Evolutionary conservation across 2,329 filamentous ascomycete species (phyloP).

Genomic region (Huntiella decipiens): DNA sequence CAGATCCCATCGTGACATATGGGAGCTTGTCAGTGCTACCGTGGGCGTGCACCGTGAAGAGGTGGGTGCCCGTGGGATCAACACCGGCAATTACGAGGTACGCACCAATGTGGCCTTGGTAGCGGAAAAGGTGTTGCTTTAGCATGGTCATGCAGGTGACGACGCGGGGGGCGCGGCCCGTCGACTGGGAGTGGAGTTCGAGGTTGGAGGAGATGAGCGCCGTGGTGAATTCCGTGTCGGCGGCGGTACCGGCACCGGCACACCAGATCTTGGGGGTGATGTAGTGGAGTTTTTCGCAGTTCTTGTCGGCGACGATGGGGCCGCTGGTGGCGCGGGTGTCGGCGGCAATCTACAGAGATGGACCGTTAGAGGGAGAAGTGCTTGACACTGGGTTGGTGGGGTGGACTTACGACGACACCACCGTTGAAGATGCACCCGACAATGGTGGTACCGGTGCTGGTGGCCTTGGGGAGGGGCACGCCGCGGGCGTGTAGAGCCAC

Average conservation of each 20-base stretch:
- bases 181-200: constrained; percentile 90
- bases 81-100: constrained; percentile 95
- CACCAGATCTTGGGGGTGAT: constrained; percentile 99
- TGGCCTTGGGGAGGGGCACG: constrained; percentile 88
- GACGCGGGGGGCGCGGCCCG: constrained; percentile 87
- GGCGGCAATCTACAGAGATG: constrained; percentile 57
- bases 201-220: constrained; percentile 96
- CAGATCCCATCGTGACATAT: constrained; percentile 97
- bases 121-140: constrained; percentile 97
- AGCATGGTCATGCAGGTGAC: constrained; percentile 99
- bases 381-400: not conserved
- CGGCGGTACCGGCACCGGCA: constrained; percentile 89
- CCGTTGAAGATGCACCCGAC: constrained; percentile 94
- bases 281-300: constrained; percentile 99
- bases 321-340: constrained; percentile 95
- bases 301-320: constrained; percentile 99
- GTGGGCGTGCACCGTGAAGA: constrained; percentile 97
- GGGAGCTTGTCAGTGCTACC: constrained; percentile 96
- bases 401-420: constrained; percentile 63
- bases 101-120: constrained; percentile 94
- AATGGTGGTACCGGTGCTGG: constrained; percentile 96
- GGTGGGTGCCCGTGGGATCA: constrained; percentile 82
- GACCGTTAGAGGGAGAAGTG: not conserved
- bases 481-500: constrained; percentile 84
- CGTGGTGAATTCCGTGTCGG: constrained; percentile 97